Base-by-base conservation (phyloP, 805 yeast species). In the Wickerhamiella hasegawae region DNA sequence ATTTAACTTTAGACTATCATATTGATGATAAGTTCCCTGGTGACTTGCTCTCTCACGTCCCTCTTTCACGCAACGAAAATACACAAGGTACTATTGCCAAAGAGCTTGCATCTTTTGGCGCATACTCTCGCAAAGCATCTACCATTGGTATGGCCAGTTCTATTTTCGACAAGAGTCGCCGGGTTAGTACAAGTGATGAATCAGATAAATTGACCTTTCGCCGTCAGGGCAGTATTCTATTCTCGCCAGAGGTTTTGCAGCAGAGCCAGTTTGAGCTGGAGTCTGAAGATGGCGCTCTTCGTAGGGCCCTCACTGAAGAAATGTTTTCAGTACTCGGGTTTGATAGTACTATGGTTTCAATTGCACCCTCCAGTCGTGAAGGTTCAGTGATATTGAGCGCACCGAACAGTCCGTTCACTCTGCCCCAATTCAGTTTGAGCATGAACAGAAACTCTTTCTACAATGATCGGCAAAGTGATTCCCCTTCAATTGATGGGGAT, bases 11-110 rank as follows among this genome's bases (percentile, higher is more conserved):
- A n/a, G 18, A 22, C 12, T 35, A 38, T 27, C 42, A 39, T 18
- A 34, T 44, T n/a, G 41, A 44, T 21, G 32, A 36, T 8, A 28
- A 21, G 17, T 82, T 78, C 47, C 94, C 94, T 0, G 94, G 94
- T 20, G 94, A 83, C 51, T 60, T 84, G 34, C 57, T 84, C 9
- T 78, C 94, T 0, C 79, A 77, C 36, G 94, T 76, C 1, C 31
- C 31, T 28, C n/a, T 28, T 4, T 16, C 19, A 5, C 19, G 10
- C 5, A 19, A 28, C 16, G 31, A 28, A 6, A 25, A 6, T 25
- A 25, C 14, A 16, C 14, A 5, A 5, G 16, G 16, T 12, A 12
- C 5, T 12, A 25, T 25, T 5, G 5, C 11, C 14, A 12, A 12
- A 6, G 28, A 25, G 14, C 14, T 25, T 16, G 14, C 16, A 6